phyloP scores from a whole-genome alignment of 225 moss, liverwort and hornwort species.

The Antitrichia curtipendula region DNA sequence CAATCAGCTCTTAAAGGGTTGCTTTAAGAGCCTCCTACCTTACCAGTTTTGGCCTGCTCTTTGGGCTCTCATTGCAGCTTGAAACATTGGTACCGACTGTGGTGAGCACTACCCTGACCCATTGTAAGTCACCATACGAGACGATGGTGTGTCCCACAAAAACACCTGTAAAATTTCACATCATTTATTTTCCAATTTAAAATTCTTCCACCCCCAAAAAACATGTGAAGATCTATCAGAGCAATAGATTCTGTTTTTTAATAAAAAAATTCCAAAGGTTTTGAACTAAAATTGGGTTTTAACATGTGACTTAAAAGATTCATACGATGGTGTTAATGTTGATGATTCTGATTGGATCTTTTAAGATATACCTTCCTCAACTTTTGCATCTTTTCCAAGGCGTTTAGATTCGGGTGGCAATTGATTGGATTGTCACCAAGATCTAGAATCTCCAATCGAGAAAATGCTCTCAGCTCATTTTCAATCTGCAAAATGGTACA shows the following conservation, averaged over 20 bases:
- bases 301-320: background rate
- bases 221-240: too few relatives aligned
- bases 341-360: background rate
- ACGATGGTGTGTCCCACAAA: constrained; percentile 20
- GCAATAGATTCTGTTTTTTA: background rate
- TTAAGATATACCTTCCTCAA: constrained; percentile 12
- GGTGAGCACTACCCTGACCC: constrained; percentile 7
- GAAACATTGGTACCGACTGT: constrained; percentile 13
- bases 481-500: background rate
- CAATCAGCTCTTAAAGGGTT: too few relatives aligned
- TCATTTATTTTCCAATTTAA: background rate
- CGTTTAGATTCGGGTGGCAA: background rate
- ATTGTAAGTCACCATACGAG: constrained; percentile 10
- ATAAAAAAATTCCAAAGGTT: background rate
- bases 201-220: too few relatives aligned
- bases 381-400: constrained; percentile 10
- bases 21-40: too few relatives aligned
- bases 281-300: background rate
- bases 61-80: constrained; percentile 21
- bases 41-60: constrained; percentile 18
- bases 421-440: constrained; percentile 18
- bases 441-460: constrained; percentile 13
- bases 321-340: background rate
- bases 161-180: background rate
- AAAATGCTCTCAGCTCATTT: background rate